Conservation (phyloP, 345 rosid species). For the Carallia pectinifolia region DNA sequence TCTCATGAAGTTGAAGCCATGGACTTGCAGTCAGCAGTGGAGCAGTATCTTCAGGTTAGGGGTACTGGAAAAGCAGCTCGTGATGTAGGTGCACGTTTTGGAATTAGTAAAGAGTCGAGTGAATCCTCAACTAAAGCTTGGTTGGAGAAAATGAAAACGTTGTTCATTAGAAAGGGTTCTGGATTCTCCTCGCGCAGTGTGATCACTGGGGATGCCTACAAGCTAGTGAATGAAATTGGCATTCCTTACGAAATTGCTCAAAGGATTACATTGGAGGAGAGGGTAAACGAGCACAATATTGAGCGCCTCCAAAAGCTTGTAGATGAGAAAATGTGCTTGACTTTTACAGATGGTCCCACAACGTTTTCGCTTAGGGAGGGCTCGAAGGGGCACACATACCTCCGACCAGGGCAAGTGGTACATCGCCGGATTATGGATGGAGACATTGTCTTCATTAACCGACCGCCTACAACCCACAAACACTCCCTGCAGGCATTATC, state of each 20-base stretch:
- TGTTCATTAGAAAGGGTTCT: constrained; percentile 88
- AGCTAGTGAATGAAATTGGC: constrained; percentile 76
- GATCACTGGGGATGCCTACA: constrained; percentile 89
- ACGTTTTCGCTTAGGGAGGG: constrained; percentile 85
- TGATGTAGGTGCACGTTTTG: constrained; percentile 56
- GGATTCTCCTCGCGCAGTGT: constrained; percentile 98
- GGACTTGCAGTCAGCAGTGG: constrained; percentile 67
- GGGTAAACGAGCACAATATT: constrained; percentile 65
- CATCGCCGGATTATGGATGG: constrained; percentile 92
- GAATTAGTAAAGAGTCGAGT: constrained; percentile 48
- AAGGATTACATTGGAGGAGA: constrained; percentile 86
- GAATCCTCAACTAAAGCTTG: constrained; percentile 80
- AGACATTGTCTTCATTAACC: constrained; percentile 80
- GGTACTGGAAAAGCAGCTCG: constrained; percentile 73
- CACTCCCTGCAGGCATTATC: constrained; percentile 92
- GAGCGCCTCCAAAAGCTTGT: constrained; percentile 63
- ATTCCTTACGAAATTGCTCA: constrained; percentile 83
- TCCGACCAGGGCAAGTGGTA: constrained; percentile 79
- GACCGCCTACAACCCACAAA: constrained; percentile 97
- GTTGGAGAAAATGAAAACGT: constrained; percentile 83
- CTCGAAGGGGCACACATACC: constrained; percentile 78
- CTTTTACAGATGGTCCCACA: constrained; percentile 71
- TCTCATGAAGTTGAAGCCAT: constrained; percentile 75
- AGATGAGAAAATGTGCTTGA: constrained; percentile 67
- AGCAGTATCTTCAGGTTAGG: constrained; percentile 72